Base-by-base conservation (phyloP, 371 early-diverging fungal genomes). In the Mortierella sp. region DNA sequence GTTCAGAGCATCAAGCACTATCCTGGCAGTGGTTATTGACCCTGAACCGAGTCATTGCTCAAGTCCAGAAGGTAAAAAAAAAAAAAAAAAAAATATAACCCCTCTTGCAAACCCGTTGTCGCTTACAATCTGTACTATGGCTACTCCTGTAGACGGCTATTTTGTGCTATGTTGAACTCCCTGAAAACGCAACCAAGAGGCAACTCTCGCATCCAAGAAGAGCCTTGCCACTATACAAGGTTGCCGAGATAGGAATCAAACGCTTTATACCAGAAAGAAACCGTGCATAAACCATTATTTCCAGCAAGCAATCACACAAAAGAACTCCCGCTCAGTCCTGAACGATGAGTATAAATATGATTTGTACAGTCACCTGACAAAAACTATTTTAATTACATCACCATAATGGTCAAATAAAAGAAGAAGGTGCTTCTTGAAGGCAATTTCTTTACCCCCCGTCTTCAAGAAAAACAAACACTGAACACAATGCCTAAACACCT, bases 211-310 rank as follows among this genome's bases (percentile, higher is more conserved):
- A 58, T 51, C 57, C 82, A 59, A 58, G 55, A 65, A 61, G 75
- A 57, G 62, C 75, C 2, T 26, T 84, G 17, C 75, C 75, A 19
- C 31, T 85, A 7, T 89, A 85, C 61, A 64, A 53, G 3, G 76
- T 91, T 23, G 77, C 68, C 17, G 86, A 91, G 71, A 71, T 91
- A 3, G 71, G 86, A 2, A 62, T 88, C 32, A 87, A 87, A 64
- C 84, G 92, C 26, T 91, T 89, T 83, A 85, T 89, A 2, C 88
- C 92, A 2, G 87, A 89, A 68, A 85, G 76, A 62, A 89, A 87
- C 57, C 79, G 89, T 37, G 86, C 84, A 57, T 86, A 66, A 57
- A 45, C 17, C 34, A 13, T 13, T 19, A 29, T 28, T 55, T 29
- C 15, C 19, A 10, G 4, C 29, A 55, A 55, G 10, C 28, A 51